Evolutionary conservation across 2,329 filamentous ascomycete genomes (phyloP).

Genomic region (Aureobasidium subglaciale): DNA sequence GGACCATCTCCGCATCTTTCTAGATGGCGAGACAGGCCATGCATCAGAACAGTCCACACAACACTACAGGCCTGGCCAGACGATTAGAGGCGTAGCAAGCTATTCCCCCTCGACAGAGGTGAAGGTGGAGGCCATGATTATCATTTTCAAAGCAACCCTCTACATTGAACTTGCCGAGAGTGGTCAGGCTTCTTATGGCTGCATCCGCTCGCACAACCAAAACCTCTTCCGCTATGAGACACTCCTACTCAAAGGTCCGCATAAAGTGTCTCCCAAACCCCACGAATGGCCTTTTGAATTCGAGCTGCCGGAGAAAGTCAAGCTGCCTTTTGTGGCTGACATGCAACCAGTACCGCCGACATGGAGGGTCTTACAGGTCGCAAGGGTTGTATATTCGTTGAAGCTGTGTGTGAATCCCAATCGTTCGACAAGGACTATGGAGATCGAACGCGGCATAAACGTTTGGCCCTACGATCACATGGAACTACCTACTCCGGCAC

Average conservation of each 20-base stretch:
- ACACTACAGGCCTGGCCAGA: background rate
- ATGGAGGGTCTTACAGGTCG: background rate
- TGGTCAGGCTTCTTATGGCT: background rate
- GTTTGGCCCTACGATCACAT: background rate
- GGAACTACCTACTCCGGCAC: background rate
- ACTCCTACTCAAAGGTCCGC: background rate
- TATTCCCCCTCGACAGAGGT: background rate
- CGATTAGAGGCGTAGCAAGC: background rate
- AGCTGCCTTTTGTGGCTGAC: slow-evolving; percentile 3
- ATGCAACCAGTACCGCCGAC: background rate
- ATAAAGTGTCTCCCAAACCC: background rate
- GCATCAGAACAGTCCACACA: background rate
- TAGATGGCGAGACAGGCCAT: background rate
- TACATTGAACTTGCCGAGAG: background rate
- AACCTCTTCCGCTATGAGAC: background rate
- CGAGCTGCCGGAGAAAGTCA: background rate
- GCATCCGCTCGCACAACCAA: background rate
- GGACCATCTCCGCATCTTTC: background rate
- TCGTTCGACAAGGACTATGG: background rate
- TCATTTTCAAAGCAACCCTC: slow-evolving; percentile 6
- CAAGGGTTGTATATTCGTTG: background rate
- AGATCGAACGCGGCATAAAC: background rate
- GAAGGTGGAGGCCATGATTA: background rate
- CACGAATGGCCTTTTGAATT: slow-evolving; percentile 6
- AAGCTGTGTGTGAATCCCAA: background rate